These are phyloP conservation scores for Fusarium beomiforme DNA, from an alignment of 2,329 filamentous ascomycete genomes.

Conservation along the genomic window DNA sequence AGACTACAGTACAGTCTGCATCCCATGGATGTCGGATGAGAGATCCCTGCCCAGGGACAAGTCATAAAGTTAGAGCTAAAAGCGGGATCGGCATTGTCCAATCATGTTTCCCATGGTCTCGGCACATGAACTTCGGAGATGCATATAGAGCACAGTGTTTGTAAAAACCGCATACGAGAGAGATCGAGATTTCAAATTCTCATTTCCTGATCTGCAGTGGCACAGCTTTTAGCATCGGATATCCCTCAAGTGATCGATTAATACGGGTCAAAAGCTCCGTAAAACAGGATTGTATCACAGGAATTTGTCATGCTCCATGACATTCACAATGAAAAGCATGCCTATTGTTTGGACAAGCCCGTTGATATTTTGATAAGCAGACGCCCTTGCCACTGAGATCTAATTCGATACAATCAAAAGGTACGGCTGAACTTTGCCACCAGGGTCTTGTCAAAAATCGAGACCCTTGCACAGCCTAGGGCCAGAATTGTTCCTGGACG, in stretches of 20 bases:
- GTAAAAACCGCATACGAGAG: background rate
- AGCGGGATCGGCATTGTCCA: slow-evolving; percentile 7
- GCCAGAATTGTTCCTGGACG: background rate
- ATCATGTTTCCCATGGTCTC: background rate
- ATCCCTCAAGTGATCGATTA: background rate
- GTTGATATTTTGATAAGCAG: slow-evolving; percentile 13
- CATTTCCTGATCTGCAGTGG: background rate
- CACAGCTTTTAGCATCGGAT: background rate
- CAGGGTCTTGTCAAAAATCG: background rate
- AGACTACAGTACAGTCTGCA: background rate
- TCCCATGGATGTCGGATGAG: background rate
- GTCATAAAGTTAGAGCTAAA: background rate
- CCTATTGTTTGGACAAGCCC: background rate
- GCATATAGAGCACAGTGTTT: slow-evolving; percentile 7
- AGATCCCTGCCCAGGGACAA: background rate
- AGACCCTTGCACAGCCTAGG: background rate
- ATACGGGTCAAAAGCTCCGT: background rate
- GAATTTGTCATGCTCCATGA: background rate
- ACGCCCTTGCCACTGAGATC: slow-evolving; percentile 17
- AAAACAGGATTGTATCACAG: background rate
- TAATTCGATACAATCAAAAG: slow-evolving; percentile 16
- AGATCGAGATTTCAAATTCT: slow-evolving; percentile 3
- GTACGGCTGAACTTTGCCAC: slow-evolving; percentile 1
- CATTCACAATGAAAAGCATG: background rate
- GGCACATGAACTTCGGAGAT: background rate